Evolutionary conservation across 768 basidiomycete species (phyloP), one percentile per base, ranked within the genome.

Genomic region (Macrolepiota fuliginosa): DNA sequence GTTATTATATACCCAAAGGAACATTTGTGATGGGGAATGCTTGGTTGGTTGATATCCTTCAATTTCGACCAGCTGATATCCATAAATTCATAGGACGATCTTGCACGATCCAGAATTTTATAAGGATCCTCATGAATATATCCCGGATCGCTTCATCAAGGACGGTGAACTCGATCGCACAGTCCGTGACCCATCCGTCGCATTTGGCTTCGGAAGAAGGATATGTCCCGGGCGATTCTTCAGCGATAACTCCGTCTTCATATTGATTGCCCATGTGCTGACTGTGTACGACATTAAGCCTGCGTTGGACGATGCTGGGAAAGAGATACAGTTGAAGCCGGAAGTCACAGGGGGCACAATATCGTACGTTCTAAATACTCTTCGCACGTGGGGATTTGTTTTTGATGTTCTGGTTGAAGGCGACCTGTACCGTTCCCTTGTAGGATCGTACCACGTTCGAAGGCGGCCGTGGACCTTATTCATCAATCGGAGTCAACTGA

Each of bases 201-300:
- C 56, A 9, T 63, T 63, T 29, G 62, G 56, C 17, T 63, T 29
- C 22, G 62, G 62, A 17, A 56, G 62, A 24, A 39, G 67, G 29
- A 65, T 67, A 10, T 69, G 67, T 40, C 67, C 69, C 13, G 69
- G 69, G 10, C 63, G 66, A 7, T 65, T 63, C 51, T 54, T 70
- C 25, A 63, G 63, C 19, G 42, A 65, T 37, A 58, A 65, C 11
- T 58, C 59, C 6, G 54, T 69, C 12, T 65, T 57, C 52, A 62
- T 61, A 11, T 47, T 68, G 35, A 56, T 65, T 12, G 61, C 69
- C 10, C 62, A 63, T 27, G 42, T 65, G 11, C 46, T 69, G 19
- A 47, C 69, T 1, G 58, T 64, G 11, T 69, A 58, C 52, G 60
- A 68, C 47, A 58, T 68, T 42, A 36, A 45, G 5, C 69, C 69